Percentiles rank a stretch among this genome's conserved stretches.
Evolutionary conservation across 805 yeast species (phyloP).

Genomic region (Nakazawaea sp.): DNA sequence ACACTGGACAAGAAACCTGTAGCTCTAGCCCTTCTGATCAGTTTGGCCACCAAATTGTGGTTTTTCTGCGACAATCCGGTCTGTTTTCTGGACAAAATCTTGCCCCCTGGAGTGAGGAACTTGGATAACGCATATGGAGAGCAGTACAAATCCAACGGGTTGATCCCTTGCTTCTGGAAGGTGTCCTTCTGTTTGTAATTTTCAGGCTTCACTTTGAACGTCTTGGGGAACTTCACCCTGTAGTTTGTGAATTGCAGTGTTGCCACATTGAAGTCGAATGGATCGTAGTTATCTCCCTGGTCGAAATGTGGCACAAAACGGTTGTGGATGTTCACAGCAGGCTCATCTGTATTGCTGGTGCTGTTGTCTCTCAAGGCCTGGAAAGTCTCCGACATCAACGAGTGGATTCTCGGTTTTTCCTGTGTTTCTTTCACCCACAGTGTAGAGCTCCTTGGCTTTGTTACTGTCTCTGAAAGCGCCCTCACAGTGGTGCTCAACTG

Average conservation of each 20-base stretch:
- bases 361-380: slow-evolving; percentile 17
- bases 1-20: slow-evolving; percentile 73
- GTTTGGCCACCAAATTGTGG: slow-evolving; percentile 67
- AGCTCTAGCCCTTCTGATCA: slow-evolving; percentile 73
- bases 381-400: slow-evolving; percentile 8
- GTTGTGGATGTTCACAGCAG: slow-evolving; percentile 23
- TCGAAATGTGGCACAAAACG: slow-evolving; percentile 39
- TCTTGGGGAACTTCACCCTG: slow-evolving; percentile 16
- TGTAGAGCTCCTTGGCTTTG: background rate
- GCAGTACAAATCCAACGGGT: slow-evolving; percentile 66
- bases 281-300: slow-evolving; percentile 59
- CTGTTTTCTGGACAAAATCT: slow-evolving; percentile 63
- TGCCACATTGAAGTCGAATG: slow-evolving; percentile 70
- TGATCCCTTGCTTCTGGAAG: slow-evolving; percentile 36
- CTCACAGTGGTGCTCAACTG: slow-evolving; percentile 2
- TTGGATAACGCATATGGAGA: slow-evolving; percentile 64
- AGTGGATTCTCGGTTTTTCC: background rate
- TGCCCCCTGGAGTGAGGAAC: slow-evolving; percentile 67
- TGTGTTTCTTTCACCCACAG: slow-evolving; percentile 6
- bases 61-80: slow-evolving; percentile 62
- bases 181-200: slow-evolving; percentile 11
- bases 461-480: background rate
- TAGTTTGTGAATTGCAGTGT: slow-evolving; percentile 45
- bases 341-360: slow-evolving; percentile 12
- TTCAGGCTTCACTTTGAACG: slow-evolving; percentile 11